Evolutionary conservation across 140 eudicot species (phyloP).

Genomic region (Cichorium intybus): DNA sequence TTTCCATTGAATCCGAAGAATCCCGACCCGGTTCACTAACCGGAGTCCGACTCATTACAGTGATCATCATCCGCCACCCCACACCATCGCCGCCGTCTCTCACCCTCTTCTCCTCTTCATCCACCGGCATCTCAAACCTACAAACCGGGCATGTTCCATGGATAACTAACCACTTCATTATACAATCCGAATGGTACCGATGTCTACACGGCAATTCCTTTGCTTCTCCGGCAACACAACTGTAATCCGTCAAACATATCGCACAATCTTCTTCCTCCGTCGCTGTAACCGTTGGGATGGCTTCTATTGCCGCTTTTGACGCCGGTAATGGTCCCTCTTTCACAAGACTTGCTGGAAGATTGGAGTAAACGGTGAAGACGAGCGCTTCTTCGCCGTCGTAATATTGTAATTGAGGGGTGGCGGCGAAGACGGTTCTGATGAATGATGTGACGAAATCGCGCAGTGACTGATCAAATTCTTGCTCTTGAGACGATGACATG

Average conservation of each 20-base stretch:
- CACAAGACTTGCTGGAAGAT: background rate
- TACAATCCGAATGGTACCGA: slow-evolving; percentile 44
- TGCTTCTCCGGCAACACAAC: slow-evolving; percentile 18
- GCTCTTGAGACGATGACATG: slow-evolving; percentile 16
- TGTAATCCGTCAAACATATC: slow-evolving; percentile 49
- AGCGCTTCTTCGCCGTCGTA: background rate
- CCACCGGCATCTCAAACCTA: slow-evolving; percentile 52
- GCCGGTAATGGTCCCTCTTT: slow-evolving; percentile 49
- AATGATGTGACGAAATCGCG: slow-evolving; percentile 19
- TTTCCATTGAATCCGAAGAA: slow-evolving; percentile 2
- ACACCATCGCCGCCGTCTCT: slow-evolving; percentile 9
- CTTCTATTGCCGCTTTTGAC: slow-evolving; percentile 43
- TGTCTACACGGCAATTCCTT: slow-evolving; percentile 68
- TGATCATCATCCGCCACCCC: slow-evolving; percentile 3
- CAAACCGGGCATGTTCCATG: slow-evolving; percentile 67
- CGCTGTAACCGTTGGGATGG: slow-evolving; percentile 30
- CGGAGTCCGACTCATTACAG: background rate
- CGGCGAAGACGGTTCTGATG: slow-evolving; percentile 10
- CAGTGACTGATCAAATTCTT: slow-evolving; percentile 3
- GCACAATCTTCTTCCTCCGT: slow-evolving; percentile 43
- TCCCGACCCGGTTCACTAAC: slow-evolving; percentile 2
- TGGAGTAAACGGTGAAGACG: background rate
- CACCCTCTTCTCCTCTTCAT: slow-evolving; percentile 17
- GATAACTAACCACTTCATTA: slow-evolving; percentile 53
- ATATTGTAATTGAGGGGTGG: background rate